Base-by-base conservation (phyloP, 108 stramenopile species). In the Poteriospumella lacustris region DNA sequence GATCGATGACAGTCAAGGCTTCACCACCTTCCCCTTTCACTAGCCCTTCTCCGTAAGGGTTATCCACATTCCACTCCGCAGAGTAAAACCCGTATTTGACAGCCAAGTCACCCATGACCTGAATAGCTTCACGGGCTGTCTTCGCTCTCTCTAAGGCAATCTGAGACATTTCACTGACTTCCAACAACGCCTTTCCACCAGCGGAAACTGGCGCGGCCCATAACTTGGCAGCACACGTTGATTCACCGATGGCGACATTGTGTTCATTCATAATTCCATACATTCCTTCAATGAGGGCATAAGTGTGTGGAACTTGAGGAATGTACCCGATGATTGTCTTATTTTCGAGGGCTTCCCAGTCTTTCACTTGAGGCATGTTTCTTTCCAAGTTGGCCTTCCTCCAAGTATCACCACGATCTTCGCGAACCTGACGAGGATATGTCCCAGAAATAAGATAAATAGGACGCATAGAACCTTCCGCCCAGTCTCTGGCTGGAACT, bases 261-360 rank as follows among this genome's bases (percentile, higher is more conserved):
- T 87, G 76, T 76, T 92, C 91, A 82, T 93, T 93, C 44, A 92
- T 89, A 58, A 90, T 87, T n/a, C 84, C 90, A 64, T 92, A 93
- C 15, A 85, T 83, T 40, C 90, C 91, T 78, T 93, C 93, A 33
- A 91, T 73, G 68, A 88, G 89, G 0, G 86, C 91, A 68, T 82
- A 91, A 0, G 93, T 93, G 68, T 87, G 86, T 0, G 73, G 31
- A 29, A 91, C 91, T 79, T 92, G 89, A 3, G 86, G 85, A 39
- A 89, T 89, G 62, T 78, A 58, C 34, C 91, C 89, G 70, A 91
- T 85, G 31, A 89, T 78, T 76, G 72, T 43, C 69, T 79, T 82
- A 1, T 86, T 77, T 28, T 84, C 79, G 59, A 59, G 43, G 58
- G 29, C 52, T 9, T 72, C 38, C 24, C 43, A 75, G 26, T 86